These are phyloP conservation scores for Botrytis deweyae DNA, from an alignment of 2,329 filamentous ascomycete species.

Conservation along the genomic window DNA sequence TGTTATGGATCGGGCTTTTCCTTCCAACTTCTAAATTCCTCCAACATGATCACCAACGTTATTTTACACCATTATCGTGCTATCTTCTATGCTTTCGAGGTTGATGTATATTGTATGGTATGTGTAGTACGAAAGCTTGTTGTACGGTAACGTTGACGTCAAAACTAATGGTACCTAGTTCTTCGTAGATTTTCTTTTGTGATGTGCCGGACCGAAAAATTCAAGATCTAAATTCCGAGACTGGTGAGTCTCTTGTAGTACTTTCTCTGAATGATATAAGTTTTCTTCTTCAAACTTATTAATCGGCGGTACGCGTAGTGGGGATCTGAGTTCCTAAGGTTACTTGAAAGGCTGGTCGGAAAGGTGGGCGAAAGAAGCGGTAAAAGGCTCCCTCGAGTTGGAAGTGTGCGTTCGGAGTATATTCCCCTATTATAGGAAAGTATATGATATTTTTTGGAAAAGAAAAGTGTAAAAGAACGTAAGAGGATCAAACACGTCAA, in stretches of 20 bases:
- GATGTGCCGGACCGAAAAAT: neutral
- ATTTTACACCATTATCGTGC: conserved; percentile 21
- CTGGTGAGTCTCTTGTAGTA: neutral
- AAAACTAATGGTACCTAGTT: neutral
- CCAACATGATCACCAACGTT: conserved; percentile 22
- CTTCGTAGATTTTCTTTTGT: neutral
- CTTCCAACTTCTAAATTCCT: conserved; percentile 23
- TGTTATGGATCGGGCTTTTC: conserved; percentile 24
- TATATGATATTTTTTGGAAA: conserved; percentile 5
- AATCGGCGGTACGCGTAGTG: conserved; percentile 19
- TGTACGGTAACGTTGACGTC: conserved; percentile 11
- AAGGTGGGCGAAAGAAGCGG: conserved; percentile 23
- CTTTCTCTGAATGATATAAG: conserved; percentile 18
- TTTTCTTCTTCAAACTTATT: conserved; percentile 12
- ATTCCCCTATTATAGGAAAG: conserved; percentile 13
- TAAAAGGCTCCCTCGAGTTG: conserved; percentile 16
- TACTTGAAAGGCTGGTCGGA: conserved; percentile 16
- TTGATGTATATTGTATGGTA: neutral
- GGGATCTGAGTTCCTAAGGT: conserved; percentile 7
- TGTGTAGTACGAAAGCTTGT: neutral
- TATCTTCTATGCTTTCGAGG: neutral
- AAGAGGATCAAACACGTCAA: conserved; percentile 3
- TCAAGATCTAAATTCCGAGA: conserved; percentile 8
- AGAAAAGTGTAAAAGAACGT: neutral
- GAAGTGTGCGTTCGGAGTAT: conserved; percentile 1